These are phyloP conservation scores for Beauveria australis DNA, from an alignment of 2,329 filamentous ascomycete genomes.

Conservation along the genomic window DNA sequence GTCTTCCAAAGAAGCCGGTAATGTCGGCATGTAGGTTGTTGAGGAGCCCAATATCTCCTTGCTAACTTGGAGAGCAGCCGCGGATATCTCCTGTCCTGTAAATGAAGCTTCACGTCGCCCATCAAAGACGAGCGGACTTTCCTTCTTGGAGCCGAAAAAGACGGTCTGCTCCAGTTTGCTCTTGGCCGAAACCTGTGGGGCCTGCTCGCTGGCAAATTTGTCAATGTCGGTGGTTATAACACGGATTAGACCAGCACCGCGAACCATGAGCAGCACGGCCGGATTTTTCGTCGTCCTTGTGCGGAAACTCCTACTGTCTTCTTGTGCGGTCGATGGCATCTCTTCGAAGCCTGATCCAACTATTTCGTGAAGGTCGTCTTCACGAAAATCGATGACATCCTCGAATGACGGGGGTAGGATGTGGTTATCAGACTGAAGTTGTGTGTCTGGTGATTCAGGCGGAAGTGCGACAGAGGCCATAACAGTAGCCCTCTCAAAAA, in stretches of 20 bases:
- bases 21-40: constrained; percentile 63
- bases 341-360: constrained; percentile 58
- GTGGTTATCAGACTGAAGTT: constrained; percentile 62
- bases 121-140: constrained; percentile 83
- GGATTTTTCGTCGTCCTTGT: constrained; percentile 53
- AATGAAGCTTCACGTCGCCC: constrained; percentile 60
- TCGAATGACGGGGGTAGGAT: constrained; percentile 64
- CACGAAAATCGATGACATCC: constrained; percentile 74
- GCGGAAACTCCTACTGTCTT: constrained; percentile 42
- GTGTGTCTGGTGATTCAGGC: constrained; percentile 65
- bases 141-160: constrained; percentile 75
- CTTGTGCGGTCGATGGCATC: constrained; percentile 30
- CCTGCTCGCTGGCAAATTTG: constrained; percentile 48
- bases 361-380: constrained; percentile 54
- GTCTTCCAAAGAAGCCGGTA: constrained; percentile 69
- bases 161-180: constrained; percentile 91
- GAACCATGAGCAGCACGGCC: constrained; percentile 52
- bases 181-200: constrained; percentile 66
- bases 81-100: constrained; percentile 59
- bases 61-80: constrained; percentile 72
- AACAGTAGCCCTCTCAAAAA: constrained; percentile 71
- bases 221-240: constrained; percentile 51
- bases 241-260: constrained; percentile 54
- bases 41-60: constrained; percentile 72
- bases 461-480: constrained; percentile 63